Evolutionary conservation across 2,329 filamentous ascomycete genomes (phyloP), one percentile per base, ranked within the genome.

Genomic region (Cladosporium sp.): DNA sequence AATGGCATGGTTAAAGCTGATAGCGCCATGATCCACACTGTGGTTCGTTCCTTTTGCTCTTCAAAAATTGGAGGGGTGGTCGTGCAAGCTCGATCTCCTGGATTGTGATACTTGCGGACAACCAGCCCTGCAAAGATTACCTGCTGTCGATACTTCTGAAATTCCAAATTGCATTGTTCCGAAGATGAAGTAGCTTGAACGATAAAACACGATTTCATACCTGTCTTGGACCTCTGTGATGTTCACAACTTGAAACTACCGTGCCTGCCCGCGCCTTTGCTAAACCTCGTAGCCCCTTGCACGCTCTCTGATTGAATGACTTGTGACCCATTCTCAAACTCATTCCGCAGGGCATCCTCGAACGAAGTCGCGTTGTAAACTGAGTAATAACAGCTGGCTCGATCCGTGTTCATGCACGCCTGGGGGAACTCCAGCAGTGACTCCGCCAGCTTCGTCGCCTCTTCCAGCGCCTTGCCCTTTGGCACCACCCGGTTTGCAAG

Each of bases 401-500:
- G 68, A 60, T 82, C 79, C 2, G 63, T 64, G 48, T 76, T 78
- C 72, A 82, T 74, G 58, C 77, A 79, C 4, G 63, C 60, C 57
- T 80, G 74, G 2, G 79, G 79, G 44, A 81, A 81, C 3, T 60
- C 57, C 2, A 78, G 55, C 33, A 82, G 54, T 56, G 73, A 65
- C 46, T 65, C 63, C 3, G 78, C 79, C 46, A 82, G 67, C 34
- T 66, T 66, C 38, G 68, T 68, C 0, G 79, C 77, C 56, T 77
- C 77, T 6, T 73, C 69, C n/a, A 78, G 53, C 3, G 74, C 74
- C 54, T 72, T 70, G 0, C 77, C 79, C 54, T 74, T 75, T 0
- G 71, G 68, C 1, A 81, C 77, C 0, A 81, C 72, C 0, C 78
- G 68, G 59, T 76, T 81, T 8, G 73, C 78, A 7, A 82, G 66